These are phyloP conservation scores for Thuidium tamariscinum DNA, from an alignment of 225 moss, liverwort and hornwort genomes.

Conservation along the genomic window DNA sequence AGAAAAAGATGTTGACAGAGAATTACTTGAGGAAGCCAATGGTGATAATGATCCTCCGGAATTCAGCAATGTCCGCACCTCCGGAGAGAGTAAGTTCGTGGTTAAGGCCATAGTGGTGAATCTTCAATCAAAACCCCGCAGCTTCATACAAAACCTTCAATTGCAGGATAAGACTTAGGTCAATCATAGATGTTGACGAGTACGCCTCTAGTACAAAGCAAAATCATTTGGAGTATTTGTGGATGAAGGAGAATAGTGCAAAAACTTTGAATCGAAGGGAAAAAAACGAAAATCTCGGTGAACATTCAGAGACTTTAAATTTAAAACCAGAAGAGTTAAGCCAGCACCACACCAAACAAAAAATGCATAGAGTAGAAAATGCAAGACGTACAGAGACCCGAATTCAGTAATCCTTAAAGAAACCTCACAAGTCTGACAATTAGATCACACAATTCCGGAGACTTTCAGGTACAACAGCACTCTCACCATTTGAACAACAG, in stretches of 20 bases:
- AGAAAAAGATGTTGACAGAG: background rate
- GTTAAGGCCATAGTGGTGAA: conserved; percentile 8
- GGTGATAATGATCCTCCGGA: background rate
- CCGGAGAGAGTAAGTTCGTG: background rate
- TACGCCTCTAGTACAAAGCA: background rate
- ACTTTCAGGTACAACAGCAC: background rate
- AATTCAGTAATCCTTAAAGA: background rate
- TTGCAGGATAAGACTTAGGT: background rate
- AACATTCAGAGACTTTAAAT: background rate
- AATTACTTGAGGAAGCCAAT: background rate
- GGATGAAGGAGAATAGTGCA: background rate
- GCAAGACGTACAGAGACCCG: background rate
- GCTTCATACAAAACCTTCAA: conserved; percentile 4
- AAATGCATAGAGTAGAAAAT: background rate
- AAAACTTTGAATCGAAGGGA: background rate
- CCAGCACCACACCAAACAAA: background rate
- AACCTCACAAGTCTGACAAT: background rate
- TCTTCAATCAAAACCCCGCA: background rate
- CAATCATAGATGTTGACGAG: background rate
- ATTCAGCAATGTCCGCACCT: background rate
- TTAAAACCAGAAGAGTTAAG: background rate
- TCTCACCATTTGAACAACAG: background rate
- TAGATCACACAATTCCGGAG: background rate
- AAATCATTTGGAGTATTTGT: background rate
- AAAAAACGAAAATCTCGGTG: background rate